Conservation (phyloP, 23 red algal genomes). For the Cyanidiococcus yangmingshanensis region DNA sequence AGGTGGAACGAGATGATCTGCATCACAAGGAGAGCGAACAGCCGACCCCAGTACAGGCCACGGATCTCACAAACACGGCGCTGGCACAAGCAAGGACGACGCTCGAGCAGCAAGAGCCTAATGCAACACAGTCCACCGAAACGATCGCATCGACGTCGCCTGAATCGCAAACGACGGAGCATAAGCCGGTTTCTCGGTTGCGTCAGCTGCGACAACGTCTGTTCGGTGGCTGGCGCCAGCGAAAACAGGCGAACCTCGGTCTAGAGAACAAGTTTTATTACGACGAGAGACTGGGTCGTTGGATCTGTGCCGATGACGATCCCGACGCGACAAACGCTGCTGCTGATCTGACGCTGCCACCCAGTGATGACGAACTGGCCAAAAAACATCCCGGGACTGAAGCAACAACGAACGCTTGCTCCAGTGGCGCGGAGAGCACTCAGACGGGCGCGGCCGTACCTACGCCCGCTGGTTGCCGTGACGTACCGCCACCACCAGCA, state of each 20-base stretch:
- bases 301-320: conserved; percentile 7
- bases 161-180: too few relatives aligned
- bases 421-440: neutral
- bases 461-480: neutral
- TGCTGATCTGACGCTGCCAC: neutral
- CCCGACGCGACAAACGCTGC: neutral
- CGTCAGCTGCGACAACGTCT: neutral
- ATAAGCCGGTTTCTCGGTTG: too few relatives aligned
- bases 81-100: too few relatives aligned
- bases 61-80: too few relatives aligned
- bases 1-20: too few relatives aligned
- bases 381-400: neutral
- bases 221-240: neutral
- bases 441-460: neutral
- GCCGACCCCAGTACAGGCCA: too few relatives aligned
- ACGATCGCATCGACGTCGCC: too few relatives aligned
- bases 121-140: too few relatives aligned
- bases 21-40: too few relatives aligned
- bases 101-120: too few relatives aligned
- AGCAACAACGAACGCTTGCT: neutral
- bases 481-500: neutral
- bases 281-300: neutral
- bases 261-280: conserved; percentile 15
- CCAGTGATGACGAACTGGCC: neutral
- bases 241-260: conserved; percentile 10